These are phyloP conservation scores for Helenozyma baotianmanensis DNA, from an alignment of 805 yeast species.

Conservation along the genomic window DNA sequence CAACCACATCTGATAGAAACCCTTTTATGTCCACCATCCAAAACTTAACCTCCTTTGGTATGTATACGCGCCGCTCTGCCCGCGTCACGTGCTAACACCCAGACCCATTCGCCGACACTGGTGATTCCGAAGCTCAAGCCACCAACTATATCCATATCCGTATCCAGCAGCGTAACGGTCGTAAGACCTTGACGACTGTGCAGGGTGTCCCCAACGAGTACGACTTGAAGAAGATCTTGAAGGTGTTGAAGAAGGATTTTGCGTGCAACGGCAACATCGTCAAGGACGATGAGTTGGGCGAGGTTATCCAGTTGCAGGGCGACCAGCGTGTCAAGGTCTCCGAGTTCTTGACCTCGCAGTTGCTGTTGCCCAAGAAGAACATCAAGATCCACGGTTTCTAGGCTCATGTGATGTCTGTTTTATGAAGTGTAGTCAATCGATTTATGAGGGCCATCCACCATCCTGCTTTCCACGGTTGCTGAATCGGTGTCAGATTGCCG, in stretches of 20 bases:
- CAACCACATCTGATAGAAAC: not conserved
- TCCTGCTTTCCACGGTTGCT: no score
- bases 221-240: slow-evolving; percentile 88
- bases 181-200: slow-evolving; percentile 96
- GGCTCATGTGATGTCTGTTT: slow-evolving; percentile 16
- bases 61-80: slow-evolving; percentile 26
- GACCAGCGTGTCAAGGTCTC: slow-evolving; percentile 96
- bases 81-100: not conserved
- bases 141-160: slow-evolving; percentile 95
- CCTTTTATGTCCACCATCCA: slow-evolving; percentile 81
- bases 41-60: slow-evolving; percentile 74
- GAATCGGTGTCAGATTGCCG: no score
- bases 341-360: slow-evolving; percentile 83
- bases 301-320: slow-evolving; percentile 96
- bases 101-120: slow-evolving; percentile 99
- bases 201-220: slow-evolving; percentile 96
- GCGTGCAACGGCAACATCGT: slow-evolving; percentile 99
- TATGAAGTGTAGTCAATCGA: no score
- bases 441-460: no score
- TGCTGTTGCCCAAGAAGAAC: slow-evolving; percentile 89
- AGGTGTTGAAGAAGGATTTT: slow-evolving; percentile 93
- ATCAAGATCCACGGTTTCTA: slow-evolving; percentile 98
- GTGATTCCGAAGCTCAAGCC: slow-evolving; percentile 97
- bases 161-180: slow-evolving; percentile 99
- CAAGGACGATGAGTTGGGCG: slow-evolving; percentile 93